Base-by-base conservation (phyloP, 2,329 filamentous ascomycete genomes). In the Anisogramma anomala region DNA sequence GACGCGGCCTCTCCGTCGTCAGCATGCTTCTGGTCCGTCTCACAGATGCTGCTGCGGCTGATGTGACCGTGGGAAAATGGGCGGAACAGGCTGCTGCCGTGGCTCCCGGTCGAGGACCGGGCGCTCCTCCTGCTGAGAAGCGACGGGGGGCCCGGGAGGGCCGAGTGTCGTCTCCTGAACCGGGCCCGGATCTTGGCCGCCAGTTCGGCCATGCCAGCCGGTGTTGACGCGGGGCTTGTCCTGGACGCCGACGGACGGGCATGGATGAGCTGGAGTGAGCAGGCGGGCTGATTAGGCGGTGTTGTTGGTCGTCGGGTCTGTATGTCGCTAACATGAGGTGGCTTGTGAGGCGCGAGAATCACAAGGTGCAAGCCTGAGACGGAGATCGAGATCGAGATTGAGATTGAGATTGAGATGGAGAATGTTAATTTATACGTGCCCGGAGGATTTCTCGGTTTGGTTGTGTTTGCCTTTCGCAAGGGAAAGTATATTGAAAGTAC, bases 171-270 rank as follows among this genome's bases (percentile, higher is more conserved):
- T 45, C 65, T 57, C 41, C 63, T 56, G 46, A 71, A 63, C 48
- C 62, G 67, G 51, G 65, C 65, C 54, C 64, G 63, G 52, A 71
- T 60, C 48, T 65, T 66, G 48, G 66, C 62, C 51, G 58, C 63
- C 42, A 71, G 53, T 48, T 68, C 65, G 45, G 64, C 65, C 66
- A 69, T 69, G 18, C 37, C 41, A 33, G 27, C 8, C 30, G 15
- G 18, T 18, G 30, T 32, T 6, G 30, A 18, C 30, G 14, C 14
- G 30, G 8, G 11, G 26, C 7, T 23, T 23, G 6, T 23, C 6
- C 27, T 18, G 17, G 30, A 18, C 11, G 14, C 9, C 30, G 30
- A 14, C 8, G 9, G 26, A 27, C 11, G 11, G 8, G 5, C 30
- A 13, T 18, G 30, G 14, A 32, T 18, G 2, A 32, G 30, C 30